Evolutionary conservation across 371 early-diverging fungal genomes (phyloP).

Genomic region (Mucor saturninus): DNA sequence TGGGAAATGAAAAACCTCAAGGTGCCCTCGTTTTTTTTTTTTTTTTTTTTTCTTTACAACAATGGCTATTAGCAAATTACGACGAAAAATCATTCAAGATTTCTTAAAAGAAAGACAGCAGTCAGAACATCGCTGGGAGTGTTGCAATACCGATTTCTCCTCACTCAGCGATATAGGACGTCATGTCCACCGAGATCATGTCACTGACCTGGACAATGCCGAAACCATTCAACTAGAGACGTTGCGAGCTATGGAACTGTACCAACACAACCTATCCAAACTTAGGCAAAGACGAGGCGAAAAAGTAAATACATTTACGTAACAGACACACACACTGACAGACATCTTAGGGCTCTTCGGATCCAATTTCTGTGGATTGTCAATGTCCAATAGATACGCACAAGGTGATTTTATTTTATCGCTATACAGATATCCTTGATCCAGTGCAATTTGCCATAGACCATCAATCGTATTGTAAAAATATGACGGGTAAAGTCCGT

Average conservation of each 20-base stretch:
- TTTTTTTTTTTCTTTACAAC: background rate
- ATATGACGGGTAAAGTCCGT: constrained; percentile 68
- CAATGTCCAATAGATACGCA: constrained; percentile 29
- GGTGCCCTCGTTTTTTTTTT: background rate
- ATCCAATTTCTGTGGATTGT: constrained; percentile 44
- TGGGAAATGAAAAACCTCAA: no score
- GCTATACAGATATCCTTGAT: constrained; percentile 47
- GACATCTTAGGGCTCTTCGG: constrained; percentile 40
- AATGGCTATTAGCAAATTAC: constrained; percentile 15
- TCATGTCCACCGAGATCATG: constrained; percentile 25
- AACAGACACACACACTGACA: background rate
- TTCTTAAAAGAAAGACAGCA: constrained; percentile 28
- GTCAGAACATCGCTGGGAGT: constrained; percentile 16
- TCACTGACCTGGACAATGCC: constrained; percentile 14
- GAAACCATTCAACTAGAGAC: background rate
- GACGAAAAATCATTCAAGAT: constrained; percentile 22
- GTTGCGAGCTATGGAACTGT: constrained; percentile 3
- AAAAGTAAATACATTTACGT: constrained; percentile 19
- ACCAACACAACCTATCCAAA: constrained; percentile 12
- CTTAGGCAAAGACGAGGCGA: constrained; percentile 31
- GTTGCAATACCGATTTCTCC: constrained; percentile 20
- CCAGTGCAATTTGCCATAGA: constrained; percentile 49
- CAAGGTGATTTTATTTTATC: constrained; percentile 69
- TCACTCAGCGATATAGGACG: constrained; percentile 17
- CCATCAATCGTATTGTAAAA: constrained; percentile 37